Evolutionary conservation across 164 flowering plant genomes (phyloP).

Genomic region (Malania oleifera): DNA sequence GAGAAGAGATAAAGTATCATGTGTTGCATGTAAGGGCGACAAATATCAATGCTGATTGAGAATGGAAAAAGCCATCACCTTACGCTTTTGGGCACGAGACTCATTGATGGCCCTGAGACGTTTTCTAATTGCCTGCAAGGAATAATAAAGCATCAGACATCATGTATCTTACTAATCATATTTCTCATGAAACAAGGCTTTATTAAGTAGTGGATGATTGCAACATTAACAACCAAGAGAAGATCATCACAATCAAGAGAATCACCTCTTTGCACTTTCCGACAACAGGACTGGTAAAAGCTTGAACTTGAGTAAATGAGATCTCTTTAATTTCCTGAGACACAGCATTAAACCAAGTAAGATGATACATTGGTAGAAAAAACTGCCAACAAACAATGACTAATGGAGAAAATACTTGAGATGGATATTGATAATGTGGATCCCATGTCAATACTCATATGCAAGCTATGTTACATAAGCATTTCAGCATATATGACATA

Average conservation of each 20-base stretch:
- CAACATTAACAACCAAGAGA: background rate
- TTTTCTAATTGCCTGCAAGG: slow-evolving; percentile 69
- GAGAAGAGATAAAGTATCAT: background rate
- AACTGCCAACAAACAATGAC: background rate
- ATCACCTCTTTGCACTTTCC: slow-evolving; percentile 85
- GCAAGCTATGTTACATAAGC: too few relatives aligned
- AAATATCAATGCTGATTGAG: background rate
- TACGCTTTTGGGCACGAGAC: slow-evolving; percentile 95
- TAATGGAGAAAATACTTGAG: too few relatives aligned
- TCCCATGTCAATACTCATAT: too few relatives aligned
- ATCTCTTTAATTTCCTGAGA: slow-evolving; percentile 86
- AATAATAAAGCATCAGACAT: background rate
- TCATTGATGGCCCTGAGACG: slow-evolving; percentile 88
- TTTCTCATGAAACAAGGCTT: background rate
- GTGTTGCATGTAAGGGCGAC: too few relatives aligned
- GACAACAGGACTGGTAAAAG: slow-evolving; percentile 54
- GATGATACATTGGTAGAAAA: background rate
- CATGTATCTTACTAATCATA: background rate
- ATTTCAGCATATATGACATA: too few relatives aligned
- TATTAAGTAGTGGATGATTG: background rate
- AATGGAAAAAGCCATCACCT: slow-evolving; percentile 44
- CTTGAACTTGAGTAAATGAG: slow-evolving; percentile 46
- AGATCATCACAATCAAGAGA: background rate
- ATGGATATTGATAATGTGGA: too few relatives aligned
- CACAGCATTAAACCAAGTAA: slow-evolving; percentile 4